Conservation (phyloP, 2,329 filamentous ascomycete species). For the Hypoxylon sp. region DNA sequence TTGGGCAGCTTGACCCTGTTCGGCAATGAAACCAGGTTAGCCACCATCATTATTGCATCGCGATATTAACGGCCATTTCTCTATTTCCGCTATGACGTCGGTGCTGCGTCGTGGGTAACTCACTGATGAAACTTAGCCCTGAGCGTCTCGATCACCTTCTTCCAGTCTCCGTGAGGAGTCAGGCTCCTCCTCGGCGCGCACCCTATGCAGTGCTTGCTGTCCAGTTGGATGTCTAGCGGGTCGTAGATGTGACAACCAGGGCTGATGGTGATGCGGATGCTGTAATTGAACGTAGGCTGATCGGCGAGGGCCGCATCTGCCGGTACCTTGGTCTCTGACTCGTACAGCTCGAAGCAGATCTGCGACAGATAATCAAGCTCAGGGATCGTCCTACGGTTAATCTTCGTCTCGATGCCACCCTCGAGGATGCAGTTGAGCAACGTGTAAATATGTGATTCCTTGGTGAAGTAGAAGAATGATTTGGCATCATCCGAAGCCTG, state of each 20-base stretch:
- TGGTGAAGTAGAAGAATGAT: conserved; percentile 98
- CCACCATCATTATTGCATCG: background rate
- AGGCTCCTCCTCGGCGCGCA: conserved; percentile 89
- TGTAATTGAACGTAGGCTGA: conserved; percentile 85
- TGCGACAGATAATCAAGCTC: conserved; percentile 97
- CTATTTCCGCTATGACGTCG: conserved; percentile 20
- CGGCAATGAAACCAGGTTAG: conserved; percentile 30
- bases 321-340: conserved; percentile 77
- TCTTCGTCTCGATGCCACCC: conserved; percentile 96
- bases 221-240: conserved; percentile 93
- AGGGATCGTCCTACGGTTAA: conserved; percentile 91
- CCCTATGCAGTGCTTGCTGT: conserved; percentile 95
- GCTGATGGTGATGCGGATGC: conserved; percentile 93
- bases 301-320: conserved; percentile 57
- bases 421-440: conserved; percentile 97
- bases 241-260: conserved; percentile 97
- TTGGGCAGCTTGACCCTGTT: conserved; percentile 70
- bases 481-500: conserved; percentile 94
- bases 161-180: conserved; percentile 93
- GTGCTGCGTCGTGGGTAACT: conserved; percentile 47
- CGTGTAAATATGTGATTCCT: conserved; percentile 98
- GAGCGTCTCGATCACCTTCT: conserved; percentile 93
- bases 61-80: conserved; percentile 4
- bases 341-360: conserved; percentile 98
- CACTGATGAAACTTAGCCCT: conserved; percentile 95